Evolutionary conservation across 352 stramenopile genomes (phyloP).

Genomic region (Pythium dissotocum): DNA sequence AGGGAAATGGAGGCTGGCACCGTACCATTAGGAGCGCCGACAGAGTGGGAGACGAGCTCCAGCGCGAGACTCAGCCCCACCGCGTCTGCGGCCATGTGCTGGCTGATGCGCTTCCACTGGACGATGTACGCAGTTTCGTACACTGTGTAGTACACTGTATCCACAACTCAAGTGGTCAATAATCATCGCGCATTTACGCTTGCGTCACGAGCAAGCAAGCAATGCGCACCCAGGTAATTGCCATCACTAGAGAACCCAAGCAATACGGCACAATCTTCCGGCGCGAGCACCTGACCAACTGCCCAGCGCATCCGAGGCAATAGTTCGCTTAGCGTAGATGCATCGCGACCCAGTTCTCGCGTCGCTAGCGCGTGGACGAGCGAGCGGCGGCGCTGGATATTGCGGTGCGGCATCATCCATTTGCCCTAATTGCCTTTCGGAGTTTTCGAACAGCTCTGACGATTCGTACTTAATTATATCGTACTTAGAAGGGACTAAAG

Average conservation of each 20-base stretch:
- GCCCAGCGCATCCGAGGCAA: constrained; percentile 6
- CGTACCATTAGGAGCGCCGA: constrained; percentile 16
- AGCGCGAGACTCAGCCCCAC: constrained; percentile 7
- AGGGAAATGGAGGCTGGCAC: background rate
- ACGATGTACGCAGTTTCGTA: constrained; percentile 42
- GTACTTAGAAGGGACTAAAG: constrained; percentile 13
- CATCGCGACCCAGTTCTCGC: constrained; percentile 5
- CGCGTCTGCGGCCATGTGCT: background rate
- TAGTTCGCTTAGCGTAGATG: background rate
- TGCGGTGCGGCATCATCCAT: constrained; percentile 7
- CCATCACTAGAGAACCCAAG: constrained; percentile 74
- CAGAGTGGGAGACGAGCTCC: constrained; percentile 4
- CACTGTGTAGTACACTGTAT: constrained; percentile 53
- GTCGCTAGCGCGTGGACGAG: constrained; percentile 19
- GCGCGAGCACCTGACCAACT: constrained; percentile 36
- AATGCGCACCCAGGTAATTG: constrained; percentile 48
- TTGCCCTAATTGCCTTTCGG: background rate
- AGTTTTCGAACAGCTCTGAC: background rate
- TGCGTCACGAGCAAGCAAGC: background rate
- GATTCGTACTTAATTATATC: background rate
- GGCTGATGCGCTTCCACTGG: constrained; percentile 46
- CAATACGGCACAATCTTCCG: constrained; percentile 49
- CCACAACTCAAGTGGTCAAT: background rate
- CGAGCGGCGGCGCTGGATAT: constrained; percentile 5
- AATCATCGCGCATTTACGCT: background rate